These are phyloP conservation scores for Tuber brumale DNA, from an alignment of 495 filamentous ascomycete genomes.

Conservation along the genomic window DNA sequence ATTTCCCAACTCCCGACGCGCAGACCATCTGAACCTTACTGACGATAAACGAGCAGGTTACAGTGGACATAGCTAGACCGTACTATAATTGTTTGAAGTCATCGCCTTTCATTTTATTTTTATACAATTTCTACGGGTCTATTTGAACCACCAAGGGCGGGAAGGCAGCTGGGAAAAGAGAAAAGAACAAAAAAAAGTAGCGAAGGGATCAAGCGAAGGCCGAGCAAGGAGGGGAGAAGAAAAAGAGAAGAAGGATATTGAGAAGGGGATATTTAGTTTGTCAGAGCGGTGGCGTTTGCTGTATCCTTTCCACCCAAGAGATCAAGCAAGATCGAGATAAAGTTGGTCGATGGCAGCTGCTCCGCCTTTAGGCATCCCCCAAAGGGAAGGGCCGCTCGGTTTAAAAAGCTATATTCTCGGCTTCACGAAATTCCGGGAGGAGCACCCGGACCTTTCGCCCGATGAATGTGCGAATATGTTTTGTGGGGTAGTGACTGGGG, in stretches of 20 bases:
- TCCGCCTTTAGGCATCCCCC: constrained; percentile 13
- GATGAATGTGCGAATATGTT: constrained; percentile 24
- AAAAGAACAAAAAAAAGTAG: not conserved
- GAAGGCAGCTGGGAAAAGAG: not conserved
- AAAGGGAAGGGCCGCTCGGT: not conserved
- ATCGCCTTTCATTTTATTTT: not conserved
- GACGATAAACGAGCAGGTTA: not conserved
- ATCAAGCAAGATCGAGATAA: not conserved
- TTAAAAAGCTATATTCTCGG: constrained; percentile 12
- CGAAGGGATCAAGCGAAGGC: not conserved
- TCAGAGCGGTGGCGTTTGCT: not conserved
- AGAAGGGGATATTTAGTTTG: not conserved
- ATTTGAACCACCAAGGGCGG: not conserved
- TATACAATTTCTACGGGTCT: not conserved
- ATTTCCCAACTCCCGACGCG: not conserved
- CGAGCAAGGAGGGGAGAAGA: not conserved
- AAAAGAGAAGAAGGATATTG: not conserved
- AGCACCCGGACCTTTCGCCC: constrained; percentile 19
- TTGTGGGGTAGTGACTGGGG: not conserved
- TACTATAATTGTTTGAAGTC: not conserved
- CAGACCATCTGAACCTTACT: not conserved
- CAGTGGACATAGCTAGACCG: not conserved
- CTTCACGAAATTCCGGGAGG: constrained; percentile 22
- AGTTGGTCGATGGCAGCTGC: constrained; percentile 25
- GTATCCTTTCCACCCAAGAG: not conserved